Evolutionary conservation across 192 early-diverging fungal genomes (phyloP), one percentile per base, ranked within the genome.

Genomic region (Backusella australiensis): DNA sequence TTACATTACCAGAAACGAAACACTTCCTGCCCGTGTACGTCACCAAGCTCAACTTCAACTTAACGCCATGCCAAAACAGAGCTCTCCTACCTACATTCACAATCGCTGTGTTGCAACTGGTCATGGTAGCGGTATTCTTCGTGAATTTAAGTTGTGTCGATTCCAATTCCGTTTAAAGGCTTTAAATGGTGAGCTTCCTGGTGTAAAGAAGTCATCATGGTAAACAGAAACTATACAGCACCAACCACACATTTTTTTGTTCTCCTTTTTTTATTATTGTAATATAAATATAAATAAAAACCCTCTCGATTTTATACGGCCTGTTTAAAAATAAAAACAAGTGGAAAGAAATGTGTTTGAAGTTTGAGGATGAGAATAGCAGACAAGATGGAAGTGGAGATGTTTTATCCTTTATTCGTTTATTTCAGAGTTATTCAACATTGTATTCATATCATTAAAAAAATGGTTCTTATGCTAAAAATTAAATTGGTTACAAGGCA

Each of bases 121-220:
- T 23, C 91, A 91, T 63, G 92, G 88, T 39, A 89, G 91, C 76
- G 92, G 93, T 85, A 77, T 95, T 34, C 83, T 95, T 46, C 89
- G 90, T 81, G 89, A 92, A 53, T 93, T 91, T 86, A 87, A 85
- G 69, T 82, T 95, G 69, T 93, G 90, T 71, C 88, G 92, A 49
- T 91, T 91, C 88, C 91, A 92, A 84, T 95, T 95, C 85, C 90
- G 93, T 69, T 56, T 91, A 49, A 93, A 91, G 81, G 93, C 93
- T 12, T 82, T 95, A 32, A 89, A 91, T 72, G 93, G 93, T 41
- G 91, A 93, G 65, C 80, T 95, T 73, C 92, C 93, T 4, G 93
- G 93, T 72, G 93, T 95, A 41, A 89, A 88, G 81, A 95, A 95
- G 79, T 85, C 91, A 17, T 90, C 91, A 52, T 95, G 93, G 93